Evolutionary conservation across 106 monocot species (phyloP).

Genomic region (Dendrobium catenatum): DNA sequence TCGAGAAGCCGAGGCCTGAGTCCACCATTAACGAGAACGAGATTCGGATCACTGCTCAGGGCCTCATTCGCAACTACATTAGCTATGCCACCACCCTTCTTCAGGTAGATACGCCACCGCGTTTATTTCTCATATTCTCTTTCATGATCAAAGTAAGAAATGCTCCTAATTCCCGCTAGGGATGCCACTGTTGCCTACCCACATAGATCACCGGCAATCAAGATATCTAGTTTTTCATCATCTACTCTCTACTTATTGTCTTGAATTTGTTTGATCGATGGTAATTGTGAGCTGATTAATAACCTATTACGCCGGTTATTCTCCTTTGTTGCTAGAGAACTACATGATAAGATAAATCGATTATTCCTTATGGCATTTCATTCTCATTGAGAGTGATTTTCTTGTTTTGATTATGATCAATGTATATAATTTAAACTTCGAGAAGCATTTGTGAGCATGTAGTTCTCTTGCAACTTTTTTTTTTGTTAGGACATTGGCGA

Average conservation of each 20-base stretch:
- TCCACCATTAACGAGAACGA: slow-evolving; percentile 37
- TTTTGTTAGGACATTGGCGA: not conserved
- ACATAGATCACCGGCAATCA: not conserved
- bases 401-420: not conserved
- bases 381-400: not conserved
- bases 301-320: not conserved
- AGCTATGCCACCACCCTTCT: slow-evolving; percentile 32
- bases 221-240: not conserved
- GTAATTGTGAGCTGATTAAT: not conserved
- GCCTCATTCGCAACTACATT: slow-evolving; percentile 36
- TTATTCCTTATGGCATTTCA: not conserved
- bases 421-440: not conserved
- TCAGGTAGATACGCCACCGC: slow-evolving; percentile 8
- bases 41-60: slow-evolving; percentile 34
- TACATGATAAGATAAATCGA: not conserved
- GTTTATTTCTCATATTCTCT: not conserved
- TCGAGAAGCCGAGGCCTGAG: slow-evolving; percentile 38
- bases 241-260: not conserved
- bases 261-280: not conserved
- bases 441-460: not conserved
- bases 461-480: not conserved
- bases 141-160: not conserved
- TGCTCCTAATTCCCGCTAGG: not conserved
- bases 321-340: not conserved
- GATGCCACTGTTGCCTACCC: not conserved